These are phyloP conservation scores for Pilaira anomala DNA, from an alignment of 192 early-diverging fungal species.

Conservation along the genomic window DNA sequence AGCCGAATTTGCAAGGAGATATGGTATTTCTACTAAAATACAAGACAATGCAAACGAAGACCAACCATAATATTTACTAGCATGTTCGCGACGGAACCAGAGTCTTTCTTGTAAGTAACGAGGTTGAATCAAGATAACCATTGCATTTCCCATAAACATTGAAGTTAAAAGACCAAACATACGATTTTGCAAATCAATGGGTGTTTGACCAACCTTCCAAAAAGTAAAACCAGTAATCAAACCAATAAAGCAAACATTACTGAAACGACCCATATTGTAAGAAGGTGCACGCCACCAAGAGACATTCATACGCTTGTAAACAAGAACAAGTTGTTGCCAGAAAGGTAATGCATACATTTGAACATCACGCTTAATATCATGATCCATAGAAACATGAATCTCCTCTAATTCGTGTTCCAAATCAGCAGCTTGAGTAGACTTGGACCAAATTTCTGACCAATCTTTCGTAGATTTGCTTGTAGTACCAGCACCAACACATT, in stretches of 20 bases:
- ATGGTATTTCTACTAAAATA: constrained; percentile 68
- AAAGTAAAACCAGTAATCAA: constrained; percentile 72
- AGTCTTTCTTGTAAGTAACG: constrained; percentile 63
- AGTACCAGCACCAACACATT: constrained; percentile 69
- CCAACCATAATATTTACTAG: constrained; percentile 68
- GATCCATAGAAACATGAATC: constrained; percentile 40
- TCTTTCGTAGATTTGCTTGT: constrained; percentile 51
- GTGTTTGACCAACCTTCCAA: constrained; percentile 54
- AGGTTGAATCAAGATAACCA: constrained; percentile 71
- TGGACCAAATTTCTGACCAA: constrained; percentile 73
- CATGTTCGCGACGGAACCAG: constrained; percentile 65
- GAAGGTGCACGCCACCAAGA: constrained; percentile 71
- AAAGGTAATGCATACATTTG: constrained; percentile 44
- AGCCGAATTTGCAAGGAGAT: constrained; percentile 55
- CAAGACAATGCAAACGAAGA: constrained; percentile 61
- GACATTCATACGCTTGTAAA: constrained; percentile 59
- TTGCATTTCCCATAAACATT: constrained; percentile 56
- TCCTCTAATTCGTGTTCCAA: constrained; percentile 50
- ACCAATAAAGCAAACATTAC: constrained; percentile 52
- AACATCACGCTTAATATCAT: constrained; percentile 24
- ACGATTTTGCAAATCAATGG: constrained; percentile 62
- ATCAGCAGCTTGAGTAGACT: constrained; percentile 46
- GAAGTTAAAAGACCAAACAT: constrained; percentile 74
- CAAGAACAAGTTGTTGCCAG: constrained; percentile 53
- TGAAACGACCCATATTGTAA: constrained; percentile 72